Percentiles rank a stretch among this genome's conserved stretches.
Evolutionary conservation across 2,329 filamentous ascomycete species (phyloP).

Genomic region (Nothopassalora personata): DNA sequence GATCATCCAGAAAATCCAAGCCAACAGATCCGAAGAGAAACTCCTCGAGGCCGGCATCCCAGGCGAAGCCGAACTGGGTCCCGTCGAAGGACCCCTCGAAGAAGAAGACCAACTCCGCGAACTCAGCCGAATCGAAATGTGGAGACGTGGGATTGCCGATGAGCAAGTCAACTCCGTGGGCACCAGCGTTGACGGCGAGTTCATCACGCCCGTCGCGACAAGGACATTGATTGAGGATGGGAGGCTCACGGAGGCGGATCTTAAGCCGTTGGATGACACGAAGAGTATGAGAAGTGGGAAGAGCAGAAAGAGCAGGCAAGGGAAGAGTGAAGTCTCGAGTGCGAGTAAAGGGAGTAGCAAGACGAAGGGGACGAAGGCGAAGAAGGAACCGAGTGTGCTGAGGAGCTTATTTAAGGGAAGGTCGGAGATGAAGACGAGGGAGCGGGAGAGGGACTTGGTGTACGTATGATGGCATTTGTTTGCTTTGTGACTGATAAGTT

Average conservation of each 20-base stretch:
- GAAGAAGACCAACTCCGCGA: constrained; percentile 55
- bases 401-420: constrained; percentile 38
- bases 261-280: constrained; percentile 33
- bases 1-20: constrained; percentile 81
- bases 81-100: constrained; percentile 19
- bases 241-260: constrained; percentile 42
- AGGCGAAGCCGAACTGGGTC: constrained; percentile 10
- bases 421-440: constrained; percentile 5
- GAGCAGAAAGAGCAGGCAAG: constrained; percentile 33
- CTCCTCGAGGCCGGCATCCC: constrained; percentile 16
- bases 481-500: neutral
- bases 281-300: constrained; percentile 28
- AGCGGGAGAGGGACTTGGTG: constrained; percentile 7
- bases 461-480: neutral
- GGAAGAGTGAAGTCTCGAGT: constrained; percentile 19
- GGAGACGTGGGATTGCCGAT: constrained; percentile 60
- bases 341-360: constrained; percentile 19
- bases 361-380: constrained; percentile 23
- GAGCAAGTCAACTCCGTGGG: constrained; percentile 49
- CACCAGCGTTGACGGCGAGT: constrained; percentile 61
- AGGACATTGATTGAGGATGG: constrained; percentile 42
- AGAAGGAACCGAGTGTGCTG: constrained; percentile 41
- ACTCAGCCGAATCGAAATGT: constrained; percentile 54
- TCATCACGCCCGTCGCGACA: constrained; percentile 56
- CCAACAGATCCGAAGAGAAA: constrained; percentile 32